Evolutionary conservation across 1,139 yeast genomes (phyloP).

Genomic region (Magnusiomyces tetraspermus): DNA sequence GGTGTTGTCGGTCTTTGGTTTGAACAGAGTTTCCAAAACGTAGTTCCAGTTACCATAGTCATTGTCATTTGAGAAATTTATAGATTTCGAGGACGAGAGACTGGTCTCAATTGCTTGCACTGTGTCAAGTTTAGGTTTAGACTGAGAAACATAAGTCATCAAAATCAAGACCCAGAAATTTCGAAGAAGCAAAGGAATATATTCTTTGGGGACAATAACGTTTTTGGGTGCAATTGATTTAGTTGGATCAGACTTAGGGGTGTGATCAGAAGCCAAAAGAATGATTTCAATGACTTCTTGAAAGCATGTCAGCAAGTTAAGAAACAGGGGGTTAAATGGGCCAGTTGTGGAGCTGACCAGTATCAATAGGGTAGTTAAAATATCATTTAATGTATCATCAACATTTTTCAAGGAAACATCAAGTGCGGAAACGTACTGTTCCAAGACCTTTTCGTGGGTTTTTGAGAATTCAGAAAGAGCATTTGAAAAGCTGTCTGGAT

Average conservation of each 20-base stretch:
- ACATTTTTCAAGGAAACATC: background rate
- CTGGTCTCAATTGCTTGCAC: background rate
- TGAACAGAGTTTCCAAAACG: background rate
- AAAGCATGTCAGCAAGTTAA: slow-evolving; percentile 27
- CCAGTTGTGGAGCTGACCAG: background rate
- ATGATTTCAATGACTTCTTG: slow-evolving; percentile 27
- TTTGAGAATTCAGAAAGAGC: background rate
- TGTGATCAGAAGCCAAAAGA: slow-evolving; percentile 6
- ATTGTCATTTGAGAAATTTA: too few relatives aligned
- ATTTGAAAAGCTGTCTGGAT: background rate
- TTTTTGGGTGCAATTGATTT: background rate
- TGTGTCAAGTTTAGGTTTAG: slow-evolving; percentile 17
- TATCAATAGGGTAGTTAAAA: background rate
- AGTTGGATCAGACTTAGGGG: too few relatives aligned
- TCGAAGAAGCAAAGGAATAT: slow-evolving; percentile 12
- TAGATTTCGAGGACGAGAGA: too few relatives aligned
- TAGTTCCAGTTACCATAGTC: background rate
- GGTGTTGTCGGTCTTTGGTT: background rate
- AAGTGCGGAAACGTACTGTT: background rate
- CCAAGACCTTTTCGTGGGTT: background rate
- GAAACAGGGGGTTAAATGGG: slow-evolving; percentile 24
- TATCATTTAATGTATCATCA: background rate
- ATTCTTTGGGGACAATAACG: background rate
- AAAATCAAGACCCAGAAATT: slow-evolving; percentile 20
- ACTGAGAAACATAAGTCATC: slow-evolving; percentile 20